Base-by-base conservation (phyloP, 176 grass and related monocot genomes). In the Oryza punctata region DNA sequence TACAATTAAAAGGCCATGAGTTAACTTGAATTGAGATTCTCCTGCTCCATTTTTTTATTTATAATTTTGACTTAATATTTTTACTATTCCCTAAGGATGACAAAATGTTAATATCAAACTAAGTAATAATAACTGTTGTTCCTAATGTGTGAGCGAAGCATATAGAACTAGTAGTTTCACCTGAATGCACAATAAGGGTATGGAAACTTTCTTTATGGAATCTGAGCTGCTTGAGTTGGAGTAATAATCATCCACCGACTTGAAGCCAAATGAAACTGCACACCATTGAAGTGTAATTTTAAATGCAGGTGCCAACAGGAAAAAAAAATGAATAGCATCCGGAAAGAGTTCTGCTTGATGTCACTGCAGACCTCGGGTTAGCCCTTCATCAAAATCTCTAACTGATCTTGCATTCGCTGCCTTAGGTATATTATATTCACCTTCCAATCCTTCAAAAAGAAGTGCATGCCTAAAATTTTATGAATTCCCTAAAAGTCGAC, bases 211-310 rank as follows among this genome's bases (percentile, higher is more conserved):
- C 79, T 95, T 87, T 67, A 98, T 98, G 33, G 89, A 98, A 73
- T 79, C 89, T 49, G 96, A 98, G 83, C 96, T 95, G 80, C 93
- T 92, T 63, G 96, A 98, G 74, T 95, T 95, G 40, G 84, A 90
- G 57, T 98, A 98, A 84, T 98, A 98, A 86, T 98, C 96, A 92
- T 98, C 96, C 61, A 90, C 93, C 24, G 96, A 98, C 73, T 91
- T 95, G 85, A 98, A 98, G 85, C 96, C 96, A 98, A 98, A 98
- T 68, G 96, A 95, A 82, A 98, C 96, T 95, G 86, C 79, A 86
- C 50, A 18, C 4, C 37, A n/a, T 71, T 63, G 28, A 81, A 77
- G 27, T 83, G 27, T 52, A 15, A 61, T 32, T 76, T 84, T 73
- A 32, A 73, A 63, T 60, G 81, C 68, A 41, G 16, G 24, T 67